A percentile compares a stretch with the other conserved stretches of the same genome.
These are phyloP conservation scores for Taiozyma sp. DNA, from an alignment of 1,139 yeast genomes.

Conservation along the genomic window DNA sequence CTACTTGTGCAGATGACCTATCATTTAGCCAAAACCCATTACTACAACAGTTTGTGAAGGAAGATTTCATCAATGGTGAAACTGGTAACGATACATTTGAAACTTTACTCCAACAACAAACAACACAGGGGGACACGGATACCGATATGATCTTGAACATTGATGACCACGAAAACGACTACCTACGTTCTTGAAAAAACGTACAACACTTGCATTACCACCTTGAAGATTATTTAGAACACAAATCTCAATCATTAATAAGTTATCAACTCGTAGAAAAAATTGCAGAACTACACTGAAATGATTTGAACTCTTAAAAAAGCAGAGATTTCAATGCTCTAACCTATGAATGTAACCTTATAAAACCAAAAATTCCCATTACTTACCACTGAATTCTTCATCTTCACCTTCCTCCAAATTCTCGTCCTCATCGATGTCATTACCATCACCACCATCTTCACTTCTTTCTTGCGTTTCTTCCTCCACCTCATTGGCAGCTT, in stretches of 20 bases:
- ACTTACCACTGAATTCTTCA: neutral
- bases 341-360: neutral
- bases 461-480: neutral
- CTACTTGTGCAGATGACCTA: neutral
- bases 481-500: neutral
- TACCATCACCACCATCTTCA: neutral
- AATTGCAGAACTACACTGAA: neutral
- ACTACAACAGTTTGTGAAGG: constrained; percentile 19
- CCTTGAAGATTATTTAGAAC: neutral
- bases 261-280: neutral
- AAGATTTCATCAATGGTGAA: constrained; percentile 5
- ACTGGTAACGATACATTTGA: neutral
- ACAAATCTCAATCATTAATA: neutral
- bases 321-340: neutral
- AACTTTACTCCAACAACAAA: neutral
- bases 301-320: neutral
- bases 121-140: neutral
- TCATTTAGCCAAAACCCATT: constrained; percentile 10
- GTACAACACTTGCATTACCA: neutral
- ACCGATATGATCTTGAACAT: neutral
- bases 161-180: neutral
- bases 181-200: neutral
- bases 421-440: neutral
- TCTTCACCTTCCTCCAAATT: constrained; percentile 1
- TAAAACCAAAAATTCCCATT: neutral